Evolutionary conservation across 257 asterid genomes (phyloP), one percentile per base, ranked within the genome.

Genomic region (Petunia axillaris): DNA sequence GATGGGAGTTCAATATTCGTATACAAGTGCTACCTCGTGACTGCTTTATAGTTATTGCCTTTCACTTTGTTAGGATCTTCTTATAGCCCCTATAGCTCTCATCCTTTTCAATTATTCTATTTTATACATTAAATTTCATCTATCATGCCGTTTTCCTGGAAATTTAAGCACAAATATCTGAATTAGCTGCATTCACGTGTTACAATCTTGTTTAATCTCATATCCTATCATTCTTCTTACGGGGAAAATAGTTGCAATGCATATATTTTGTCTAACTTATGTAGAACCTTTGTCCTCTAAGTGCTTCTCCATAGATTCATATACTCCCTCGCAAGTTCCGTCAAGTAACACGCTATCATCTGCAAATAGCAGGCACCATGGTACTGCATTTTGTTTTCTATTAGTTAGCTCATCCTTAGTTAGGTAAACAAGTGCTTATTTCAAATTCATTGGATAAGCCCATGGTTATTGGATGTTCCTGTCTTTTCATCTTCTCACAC

Each of bases 331-430:
- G 43, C 14, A 73, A 48, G 77, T 50, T 71, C 35, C 9, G 7
- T 73, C 62, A 35, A 11, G 35, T 73, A 41, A n/a, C 46, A 48
- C 77, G 35, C 41, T 44, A 48, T 48, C 41, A 25, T 48, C 50
- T 71, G 60, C 62, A 52, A 48, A 48, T 50, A 71, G 43, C 25
- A 25, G 25, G 44, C 25, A 71, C 77, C 10, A 50, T 25, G 43
- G 44, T 46, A 35, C 77, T 73, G 46, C 62, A 35, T 71, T 57
- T 50, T 50, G 59, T 70, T 44, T 70, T 25, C 4, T 48, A 5
- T 73, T 73, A 38, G 44, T 35, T 73, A 73, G 62, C 25, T 73
- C 44, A 52, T 48, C 77, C 46, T 25, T 73, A 35, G 6, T 44
- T 73, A 73, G 60, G 13, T 35, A 35, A 73, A 73, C 77, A 50